Conservation (phyloP, 2,329 filamentous ascomycete species). For the Pseudogymnoascus sp. region DNA sequence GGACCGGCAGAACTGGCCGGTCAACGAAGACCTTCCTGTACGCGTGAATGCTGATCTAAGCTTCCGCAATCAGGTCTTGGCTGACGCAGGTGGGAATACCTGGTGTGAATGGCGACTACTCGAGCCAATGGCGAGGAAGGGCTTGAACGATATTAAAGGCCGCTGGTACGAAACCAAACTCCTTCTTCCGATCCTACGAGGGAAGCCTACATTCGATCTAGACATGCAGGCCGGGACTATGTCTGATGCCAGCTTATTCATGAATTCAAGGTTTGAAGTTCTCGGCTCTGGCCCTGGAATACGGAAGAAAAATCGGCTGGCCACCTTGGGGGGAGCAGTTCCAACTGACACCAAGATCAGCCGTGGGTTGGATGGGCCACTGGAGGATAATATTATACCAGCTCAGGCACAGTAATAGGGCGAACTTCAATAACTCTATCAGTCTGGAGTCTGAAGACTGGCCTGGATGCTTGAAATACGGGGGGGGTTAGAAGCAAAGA, state of each 20-base stretch:
- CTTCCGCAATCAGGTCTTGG: constrained; percentile 45
- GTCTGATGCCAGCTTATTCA: constrained; percentile 38
- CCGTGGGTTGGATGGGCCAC: constrained; percentile 29
- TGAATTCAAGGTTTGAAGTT: constrained; percentile 42
- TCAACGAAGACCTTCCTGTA: constrained; percentile 40
- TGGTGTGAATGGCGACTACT: constrained; percentile 30
- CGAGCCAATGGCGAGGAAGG: constrained; percentile 27
- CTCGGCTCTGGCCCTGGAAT: constrained; percentile 23
- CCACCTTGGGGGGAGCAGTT: constrained; percentile 31
- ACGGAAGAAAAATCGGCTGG: constrained; percentile 29
- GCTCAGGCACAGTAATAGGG: background rate
- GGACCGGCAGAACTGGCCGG: constrained; percentile 32
- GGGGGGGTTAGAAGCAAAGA: background rate
- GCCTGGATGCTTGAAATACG: background rate
- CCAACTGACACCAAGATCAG: constrained; percentile 30
- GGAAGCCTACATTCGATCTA: constrained; percentile 30
- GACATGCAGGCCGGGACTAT: constrained; percentile 32
- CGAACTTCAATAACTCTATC: background rate
- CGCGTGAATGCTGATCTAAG: constrained; percentile 35
- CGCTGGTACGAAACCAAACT: constrained; percentile 54
- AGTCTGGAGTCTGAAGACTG: background rate
- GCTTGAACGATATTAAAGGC: constrained; percentile 47
- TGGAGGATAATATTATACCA: background rate
- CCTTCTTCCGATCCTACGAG: constrained; percentile 37
- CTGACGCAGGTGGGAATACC: constrained; percentile 24